Conservation (phyloP, 352 stramenopile genomes). For the Pythium aphanidermatum region DNA sequence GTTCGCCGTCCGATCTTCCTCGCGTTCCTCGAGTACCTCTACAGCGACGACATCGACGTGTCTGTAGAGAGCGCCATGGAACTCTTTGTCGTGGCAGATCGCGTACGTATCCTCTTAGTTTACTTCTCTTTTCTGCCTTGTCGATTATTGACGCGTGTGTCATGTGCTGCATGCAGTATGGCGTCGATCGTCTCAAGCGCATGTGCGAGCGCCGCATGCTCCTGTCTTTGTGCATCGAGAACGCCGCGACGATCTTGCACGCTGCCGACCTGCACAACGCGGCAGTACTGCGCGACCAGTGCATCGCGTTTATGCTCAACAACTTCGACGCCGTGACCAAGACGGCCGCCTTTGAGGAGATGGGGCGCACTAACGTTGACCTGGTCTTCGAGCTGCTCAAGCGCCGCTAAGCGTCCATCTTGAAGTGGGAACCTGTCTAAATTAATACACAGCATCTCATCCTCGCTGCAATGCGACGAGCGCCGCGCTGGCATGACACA, state of each 20-base stretch:
- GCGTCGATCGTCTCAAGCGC: constrained; percentile 82
- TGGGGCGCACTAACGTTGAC: constrained; percentile 97
- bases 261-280: constrained; percentile 95
- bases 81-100: constrained; percentile 91
- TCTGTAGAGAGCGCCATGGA: constrained; percentile 91
- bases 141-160: background rate
- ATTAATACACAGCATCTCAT: no score
- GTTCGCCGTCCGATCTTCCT: constrained; percentile 91
- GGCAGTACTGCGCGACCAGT: constrained; percentile 89
- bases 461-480: no score
- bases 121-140: background rate
- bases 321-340: constrained; percentile 98
- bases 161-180: constrained; percentile 54
- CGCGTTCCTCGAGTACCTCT: constrained; percentile 94
- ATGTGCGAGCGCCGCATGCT: constrained; percentile 97
- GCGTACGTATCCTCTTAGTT: constrained; percentile 25
- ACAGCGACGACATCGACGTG: constrained; percentile 93
- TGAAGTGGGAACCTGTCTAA: background rate
- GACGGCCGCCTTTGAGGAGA: constrained; percentile 96
- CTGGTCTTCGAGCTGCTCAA: constrained; percentile 97
- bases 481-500: no score
- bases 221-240: constrained; percentile 93
- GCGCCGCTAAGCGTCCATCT: constrained; percentile 38
- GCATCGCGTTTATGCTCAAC: constrained; percentile 95
- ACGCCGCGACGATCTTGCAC: constrained; percentile 95